A percentile compares a stretch with the other conserved stretches of the same genome.
Evolutionary conservation across 169 alveolate genomes (phyloP).

Genomic region (Ichthyophthirius multifiliis): DNA sequence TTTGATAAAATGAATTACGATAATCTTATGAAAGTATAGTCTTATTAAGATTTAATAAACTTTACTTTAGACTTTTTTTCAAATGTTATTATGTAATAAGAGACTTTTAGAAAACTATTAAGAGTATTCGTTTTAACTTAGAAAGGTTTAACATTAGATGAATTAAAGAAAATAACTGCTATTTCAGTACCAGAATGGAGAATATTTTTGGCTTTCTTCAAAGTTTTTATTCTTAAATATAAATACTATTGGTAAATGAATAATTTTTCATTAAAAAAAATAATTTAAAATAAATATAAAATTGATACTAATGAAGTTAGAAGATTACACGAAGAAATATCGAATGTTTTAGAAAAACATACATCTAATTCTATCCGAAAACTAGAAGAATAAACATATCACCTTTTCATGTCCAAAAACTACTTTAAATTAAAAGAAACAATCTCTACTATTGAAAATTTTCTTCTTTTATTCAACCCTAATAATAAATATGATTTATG

Average conservation of each 20-base stretch:
- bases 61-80: conserved; percentile 26
- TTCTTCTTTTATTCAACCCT: conserved; percentile 48
- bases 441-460: conserved; percentile 54
- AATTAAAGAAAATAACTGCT: not conserved
- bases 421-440: conserved; percentile 60
- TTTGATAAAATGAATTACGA: conserved; percentile 15
- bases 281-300: not conserved
- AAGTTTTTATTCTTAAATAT: conserved; percentile 21
- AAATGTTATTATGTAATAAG: conserved; percentile 5
- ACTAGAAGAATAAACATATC: conserved; percentile 50
- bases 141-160: conserved; percentile 27
- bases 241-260: conserved; percentile 35
- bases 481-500: conserved; percentile 56
- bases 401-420: conserved; percentile 40
- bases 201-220: conserved; percentile 25
- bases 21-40: not conserved
- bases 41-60: conserved; percentile 4
- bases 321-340: conserved; percentile 18
- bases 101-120: conserved; percentile 17
- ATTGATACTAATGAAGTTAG: not conserved
- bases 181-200: conserved; percentile 32
- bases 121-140: conserved; percentile 9
- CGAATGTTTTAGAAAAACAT: conserved; percentile 16
- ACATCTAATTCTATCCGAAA: conserved; percentile 46
- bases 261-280: conserved; percentile 30